phyloP scores from a whole-genome alignment of 805 yeast genomes.

The Lachancea meyersii region DNA sequence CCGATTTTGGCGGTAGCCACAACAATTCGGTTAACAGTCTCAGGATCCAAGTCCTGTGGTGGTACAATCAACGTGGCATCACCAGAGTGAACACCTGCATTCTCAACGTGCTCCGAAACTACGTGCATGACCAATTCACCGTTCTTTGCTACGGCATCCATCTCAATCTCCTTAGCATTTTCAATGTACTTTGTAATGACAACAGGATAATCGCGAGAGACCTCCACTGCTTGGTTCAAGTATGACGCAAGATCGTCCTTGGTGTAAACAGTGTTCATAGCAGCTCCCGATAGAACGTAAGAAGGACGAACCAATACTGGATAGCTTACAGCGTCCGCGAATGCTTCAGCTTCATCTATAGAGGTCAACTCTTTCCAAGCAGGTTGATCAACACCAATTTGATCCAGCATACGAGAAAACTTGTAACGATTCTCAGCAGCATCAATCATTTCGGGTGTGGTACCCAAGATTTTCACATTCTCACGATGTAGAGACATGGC shows the following conservation, averaged over 20 bases:
- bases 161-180: slow-evolving; percentile 95
- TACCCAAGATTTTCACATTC: slow-evolving; percentile 91
- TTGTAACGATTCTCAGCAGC: slow-evolving; percentile 97
- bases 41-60: slow-evolving; percentile 89
- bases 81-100: slow-evolving; percentile 99
- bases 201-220: slow-evolving; percentile 96
- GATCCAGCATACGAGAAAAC: slow-evolving; percentile 94
- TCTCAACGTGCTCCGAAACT: slow-evolving; percentile 97
- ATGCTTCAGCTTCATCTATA: slow-evolving; percentile 82
- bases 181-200: slow-evolving; percentile 95
- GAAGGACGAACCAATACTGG: slow-evolving; percentile 98
- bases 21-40: slow-evolving; percentile 84
- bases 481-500: slow-evolving; percentile 90
- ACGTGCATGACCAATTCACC: slow-evolving; percentile 96
- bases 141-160: slow-evolving; percentile 96
- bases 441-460: slow-evolving; percentile 97
- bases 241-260: slow-evolving; percentile 81
- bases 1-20: slow-evolving; percentile 96
- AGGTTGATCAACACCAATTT: slow-evolving; percentile 96
- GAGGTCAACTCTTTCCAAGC: slow-evolving; percentile 98
- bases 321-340: slow-evolving; percentile 84
- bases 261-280: slow-evolving; percentile 95
- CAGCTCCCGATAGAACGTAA: slow-evolving; percentile 96
- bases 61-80: slow-evolving; percentile 97
- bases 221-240: slow-evolving; percentile 91